phyloP scores from a whole-genome alignment of 2,329 filamentous ascomycete species.

The Colletotrichum zoysiae region DNA sequence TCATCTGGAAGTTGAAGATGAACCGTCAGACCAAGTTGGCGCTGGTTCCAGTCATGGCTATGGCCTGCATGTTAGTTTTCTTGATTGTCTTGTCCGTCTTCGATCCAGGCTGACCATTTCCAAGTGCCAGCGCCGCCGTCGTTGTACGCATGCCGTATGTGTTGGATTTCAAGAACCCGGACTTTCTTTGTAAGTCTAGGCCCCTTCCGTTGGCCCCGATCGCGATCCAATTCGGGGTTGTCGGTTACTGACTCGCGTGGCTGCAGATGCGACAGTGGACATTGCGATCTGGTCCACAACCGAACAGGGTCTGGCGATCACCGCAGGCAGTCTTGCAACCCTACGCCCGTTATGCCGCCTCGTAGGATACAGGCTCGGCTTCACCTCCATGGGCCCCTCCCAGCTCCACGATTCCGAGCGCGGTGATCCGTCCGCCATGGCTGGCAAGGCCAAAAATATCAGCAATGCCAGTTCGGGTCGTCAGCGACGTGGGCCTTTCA shows the following conservation, averaged over 20 bases:
- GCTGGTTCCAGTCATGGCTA: slow-evolving; percentile 64
- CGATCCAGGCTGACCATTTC: slow-evolving; percentile 1
- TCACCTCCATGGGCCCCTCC: slow-evolving; percentile 42
- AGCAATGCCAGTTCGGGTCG: slow-evolving; percentile 24
- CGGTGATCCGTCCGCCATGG: slow-evolving; percentile 31
- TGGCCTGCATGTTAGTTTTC: slow-evolving; percentile 64
- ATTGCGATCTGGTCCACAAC: slow-evolving; percentile 64
- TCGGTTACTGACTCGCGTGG: slow-evolving; percentile 22
- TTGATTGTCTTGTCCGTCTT: not conserved
- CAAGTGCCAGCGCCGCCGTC: slow-evolving; percentile 59
- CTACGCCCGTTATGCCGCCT: slow-evolving; percentile 59
- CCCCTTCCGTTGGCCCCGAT: not conserved
- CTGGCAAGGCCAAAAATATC: slow-evolving; percentile 23
- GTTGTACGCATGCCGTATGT: slow-evolving; percentile 57
- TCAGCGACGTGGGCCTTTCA: slow-evolving; percentile 44
- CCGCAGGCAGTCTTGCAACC: slow-evolving; percentile 61
- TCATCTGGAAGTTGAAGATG: slow-evolving; percentile 70
- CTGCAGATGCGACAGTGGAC: slow-evolving; percentile 54
- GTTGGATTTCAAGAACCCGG: slow-evolving; percentile 53
- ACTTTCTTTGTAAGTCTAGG: slow-evolving; percentile 57
- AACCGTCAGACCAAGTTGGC: slow-evolving; percentile 63
- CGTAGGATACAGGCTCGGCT: slow-evolving; percentile 50
- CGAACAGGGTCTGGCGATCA: slow-evolving; percentile 63
- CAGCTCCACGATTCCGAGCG: slow-evolving; percentile 25
- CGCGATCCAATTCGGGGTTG: slow-evolving; percentile 13